A percentile compares a stretch with the other conserved stretches of the same genome.
These are phyloP conservation scores for Nakazawaea wickerhamii DNA, from an alignment of 805 yeast species.

Conservation along the genomic window DNA sequence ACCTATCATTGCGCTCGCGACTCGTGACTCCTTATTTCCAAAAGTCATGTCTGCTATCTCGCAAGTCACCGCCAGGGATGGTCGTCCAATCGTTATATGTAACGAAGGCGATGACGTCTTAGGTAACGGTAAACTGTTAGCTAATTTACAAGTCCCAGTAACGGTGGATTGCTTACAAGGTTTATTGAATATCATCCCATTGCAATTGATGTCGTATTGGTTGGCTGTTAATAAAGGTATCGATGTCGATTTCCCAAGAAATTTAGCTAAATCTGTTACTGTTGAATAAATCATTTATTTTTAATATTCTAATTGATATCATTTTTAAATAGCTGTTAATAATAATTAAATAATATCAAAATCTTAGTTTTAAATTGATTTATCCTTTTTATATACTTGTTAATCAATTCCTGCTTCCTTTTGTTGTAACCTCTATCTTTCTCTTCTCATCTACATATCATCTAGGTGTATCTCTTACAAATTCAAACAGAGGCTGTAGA, in stretches of 20 bases:
- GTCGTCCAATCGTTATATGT: conserved; percentile 91
- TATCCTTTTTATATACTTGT: neutral
- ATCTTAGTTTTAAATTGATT: too few relatives aligned
- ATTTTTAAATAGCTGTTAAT: too few relatives aligned
- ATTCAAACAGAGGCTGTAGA: too few relatives aligned
- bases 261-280: conserved; percentile 96
- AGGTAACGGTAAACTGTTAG: conserved; percentile 49
- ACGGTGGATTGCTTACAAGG: conserved; percentile 99
- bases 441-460: too few relatives aligned
- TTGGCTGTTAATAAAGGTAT: conserved; percentile 91
- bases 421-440: too few relatives aligned
- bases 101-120: conserved; percentile 72
- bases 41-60: conserved; percentile 93
- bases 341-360: too few relatives aligned
- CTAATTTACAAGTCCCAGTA: conserved; percentile 83
- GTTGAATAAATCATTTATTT: conserved; percentile 56
- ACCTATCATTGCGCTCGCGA: conserved; percentile 94
- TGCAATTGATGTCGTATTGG: conserved; percentile 96
- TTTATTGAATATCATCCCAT: conserved; percentile 84
- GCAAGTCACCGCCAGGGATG: conserved; percentile 96
- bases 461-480: too few relatives aligned
- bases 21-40: conserved; percentile 93
- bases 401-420: too few relatives aligned
- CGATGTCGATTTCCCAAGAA: conserved; percentile 98
- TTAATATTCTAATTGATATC: too few relatives aligned